phyloP scores from a whole-genome alignment of 441 rosid genomes.

The Adansonia rubrostipa region DNA sequence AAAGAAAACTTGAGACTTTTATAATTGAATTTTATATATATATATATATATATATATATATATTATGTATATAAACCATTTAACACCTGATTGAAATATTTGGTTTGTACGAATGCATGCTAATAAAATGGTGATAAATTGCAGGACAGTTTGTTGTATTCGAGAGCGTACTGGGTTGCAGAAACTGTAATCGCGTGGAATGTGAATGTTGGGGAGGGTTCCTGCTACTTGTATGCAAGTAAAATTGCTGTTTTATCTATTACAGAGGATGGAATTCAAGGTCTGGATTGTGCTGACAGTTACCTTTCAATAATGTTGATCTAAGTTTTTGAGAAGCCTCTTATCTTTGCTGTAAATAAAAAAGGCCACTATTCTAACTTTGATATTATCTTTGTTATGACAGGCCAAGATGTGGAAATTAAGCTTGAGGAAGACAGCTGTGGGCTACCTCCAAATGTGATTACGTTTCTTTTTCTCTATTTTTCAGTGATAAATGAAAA shows the following conservation, averaged over 20 bases:
- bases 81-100: background rate
- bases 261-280: constrained; percentile 61
- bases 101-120: background rate
- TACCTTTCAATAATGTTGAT: constrained; percentile 7
- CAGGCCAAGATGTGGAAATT: constrained; percentile 66
- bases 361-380: background rate
- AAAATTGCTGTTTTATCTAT: constrained; percentile 57
- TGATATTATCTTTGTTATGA: constrained; percentile 29
- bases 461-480: constrained; percentile 1
- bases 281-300: constrained; percentile 36
- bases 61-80: too few relatives aligned
- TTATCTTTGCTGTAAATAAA: constrained; percentile 12
- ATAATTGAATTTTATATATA: background rate
- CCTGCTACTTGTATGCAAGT: constrained; percentile 78
- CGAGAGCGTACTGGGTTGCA: constrained; percentile 79
- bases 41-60: background rate
- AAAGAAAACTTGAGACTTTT: background rate
- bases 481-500: background rate
- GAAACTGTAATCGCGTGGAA: constrained; percentile 76
- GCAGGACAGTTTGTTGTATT: constrained; percentile 58
- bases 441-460: constrained; percentile 61
- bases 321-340: constrained; percentile 1
- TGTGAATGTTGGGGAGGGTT: constrained; percentile 66
- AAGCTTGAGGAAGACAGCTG: constrained; percentile 59
- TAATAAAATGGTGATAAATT: constrained; percentile 43